These are phyloP conservation scores for Lachancea fermentati DNA, from an alignment of 805 yeast species.

Conservation along the genomic window DNA sequence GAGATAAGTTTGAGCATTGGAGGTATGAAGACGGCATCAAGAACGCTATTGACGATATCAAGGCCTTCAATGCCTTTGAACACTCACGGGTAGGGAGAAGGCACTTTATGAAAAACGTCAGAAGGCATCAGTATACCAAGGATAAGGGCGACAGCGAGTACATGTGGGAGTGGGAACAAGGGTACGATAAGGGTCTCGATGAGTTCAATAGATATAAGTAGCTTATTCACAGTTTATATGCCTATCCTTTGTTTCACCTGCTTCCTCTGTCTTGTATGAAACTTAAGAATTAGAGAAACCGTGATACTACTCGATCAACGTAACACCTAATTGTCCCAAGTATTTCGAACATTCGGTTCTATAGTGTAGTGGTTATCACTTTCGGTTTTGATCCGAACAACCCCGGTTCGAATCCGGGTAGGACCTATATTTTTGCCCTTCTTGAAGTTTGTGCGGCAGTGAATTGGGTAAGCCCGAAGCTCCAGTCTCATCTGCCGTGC, in stretches of 20 bases:
- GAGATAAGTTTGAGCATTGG: slow-evolving; percentile 69
- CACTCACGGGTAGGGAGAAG: slow-evolving; percentile 71
- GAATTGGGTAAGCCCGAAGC: not conserved
- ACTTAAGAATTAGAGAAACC: no score
- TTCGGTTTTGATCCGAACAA: slow-evolving; percentile 75
- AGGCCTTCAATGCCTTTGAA: slow-evolving; percentile 60
- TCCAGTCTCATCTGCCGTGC: not conserved
- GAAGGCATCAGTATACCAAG: slow-evolving; percentile 56
- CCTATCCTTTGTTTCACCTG: not conserved
- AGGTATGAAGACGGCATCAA: slow-evolving; percentile 74
- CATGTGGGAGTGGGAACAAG: slow-evolving; percentile 89
- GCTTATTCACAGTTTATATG: not conserved
- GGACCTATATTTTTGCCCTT: slow-evolving; percentile 43
- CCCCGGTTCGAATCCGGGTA: slow-evolving; percentile 86
- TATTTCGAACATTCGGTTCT: slow-evolving; percentile 19
- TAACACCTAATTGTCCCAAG: not conserved
- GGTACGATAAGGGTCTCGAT: slow-evolving; percentile 58
- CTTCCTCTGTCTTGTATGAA: not conserved
- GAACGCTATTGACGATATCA: slow-evolving; percentile 69
- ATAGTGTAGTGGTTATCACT: slow-evolving; percentile 80
- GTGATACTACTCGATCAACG: not conserved
- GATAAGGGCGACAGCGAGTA: slow-evolving; percentile 50
- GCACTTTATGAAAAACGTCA: slow-evolving; percentile 59
- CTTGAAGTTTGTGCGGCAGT: not conserved
- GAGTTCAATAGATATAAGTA: slow-evolving; percentile 18